phyloP scores from a whole-genome alignment of 768 basidiomycete genomes.

The Zangia roseola region DNA sequence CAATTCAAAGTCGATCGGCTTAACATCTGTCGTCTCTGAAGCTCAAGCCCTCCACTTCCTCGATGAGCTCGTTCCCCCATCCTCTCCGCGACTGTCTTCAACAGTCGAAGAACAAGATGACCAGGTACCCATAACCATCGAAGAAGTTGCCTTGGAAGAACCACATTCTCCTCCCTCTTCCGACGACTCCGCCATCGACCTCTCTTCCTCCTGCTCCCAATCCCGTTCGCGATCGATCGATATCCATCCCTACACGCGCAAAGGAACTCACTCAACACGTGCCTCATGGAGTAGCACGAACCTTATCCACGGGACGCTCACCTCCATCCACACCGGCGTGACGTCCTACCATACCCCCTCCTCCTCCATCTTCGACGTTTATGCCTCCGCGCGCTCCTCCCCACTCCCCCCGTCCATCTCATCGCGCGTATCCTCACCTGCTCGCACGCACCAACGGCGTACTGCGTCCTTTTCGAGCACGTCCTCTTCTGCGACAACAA shows the following conservation, averaged over 20 bases:
- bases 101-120: neutral
- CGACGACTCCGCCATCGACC: conserved; percentile 9
- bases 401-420: conserved; percentile 41
- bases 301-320: conserved; percentile 48
- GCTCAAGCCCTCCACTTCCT: conserved; percentile 53
- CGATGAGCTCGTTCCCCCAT: conserved; percentile 52
- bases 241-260: conserved; percentile 26
- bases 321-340: conserved; percentile 54
- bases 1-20: conserved; percentile 5
- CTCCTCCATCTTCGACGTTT: conserved; percentile 69
- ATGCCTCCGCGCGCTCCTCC: conserved; percentile 60
- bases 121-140: conserved; percentile 13
- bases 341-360: conserved; percentile 77
- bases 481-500: conserved; percentile 47
- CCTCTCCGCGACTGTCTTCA: conserved; percentile 10
- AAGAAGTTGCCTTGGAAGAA: conserved; percentile 17
- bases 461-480: conserved; percentile 36
- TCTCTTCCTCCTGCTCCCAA: conserved; percentile 23
- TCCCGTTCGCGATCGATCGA: conserved; percentile 22
- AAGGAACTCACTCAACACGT: conserved; percentile 35
- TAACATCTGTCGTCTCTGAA: conserved; percentile 31
- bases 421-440: conserved; percentile 28
- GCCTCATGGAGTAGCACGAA: conserved; percentile 47
- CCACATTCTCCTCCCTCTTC: neutral
- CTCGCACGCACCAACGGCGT: conserved; percentile 31